Percentiles rank a stretch among this genome's conserved stretches.
phyloP scores from a whole-genome alignment of 768 basidiomycete genomes.

The Gyrodon lividus region DNA sequence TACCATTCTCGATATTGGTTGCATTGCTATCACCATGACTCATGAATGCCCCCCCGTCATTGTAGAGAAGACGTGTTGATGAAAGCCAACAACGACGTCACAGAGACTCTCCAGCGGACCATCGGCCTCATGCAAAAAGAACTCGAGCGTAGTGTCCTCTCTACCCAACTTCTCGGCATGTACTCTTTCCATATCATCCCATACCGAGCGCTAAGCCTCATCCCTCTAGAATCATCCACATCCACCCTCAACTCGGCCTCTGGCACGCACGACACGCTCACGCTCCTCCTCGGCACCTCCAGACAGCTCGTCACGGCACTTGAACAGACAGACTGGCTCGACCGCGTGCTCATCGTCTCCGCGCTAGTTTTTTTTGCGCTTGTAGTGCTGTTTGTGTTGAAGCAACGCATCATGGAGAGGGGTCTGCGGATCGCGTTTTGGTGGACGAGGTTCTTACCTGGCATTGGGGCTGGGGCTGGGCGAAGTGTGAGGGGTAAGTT shows the following conservation, averaged over 20 bases:
- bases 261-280: conserved; percentile 72
- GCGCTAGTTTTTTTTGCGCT: conserved; percentile 82
- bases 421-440: conserved; percentile 78
- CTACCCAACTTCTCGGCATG: conserved; percentile 81
- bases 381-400: conserved; percentile 82
- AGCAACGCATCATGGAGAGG: conserved; percentile 81
- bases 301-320: conserved; percentile 84
- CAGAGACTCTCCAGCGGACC: conserved; percentile 83
- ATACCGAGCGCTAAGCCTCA: background rate
- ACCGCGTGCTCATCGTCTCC: conserved; percentile 80
- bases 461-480: background rate
- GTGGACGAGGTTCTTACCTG: conserved; percentile 80
- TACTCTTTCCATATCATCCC: background rate
- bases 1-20: background rate
- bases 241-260: conserved; percentile 73
- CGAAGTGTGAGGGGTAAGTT: conserved; percentile 1
- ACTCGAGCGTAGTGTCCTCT: conserved; percentile 84
- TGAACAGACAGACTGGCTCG: conserved; percentile 89
- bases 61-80: conserved; percentile 80
- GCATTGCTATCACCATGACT: background rate
- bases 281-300: conserved; percentile 70
- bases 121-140: conserved; percentile 87
- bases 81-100: conserved; percentile 87
- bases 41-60: background rate
- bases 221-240: conserved; percentile 67